A percentile compares a stretch with the other conserved stretches of the same genome.
These are phyloP conservation scores for Paradendryphiella salina DNA, from an alignment of 2,329 filamentous ascomycete genomes.

Conservation along the genomic window DNA sequence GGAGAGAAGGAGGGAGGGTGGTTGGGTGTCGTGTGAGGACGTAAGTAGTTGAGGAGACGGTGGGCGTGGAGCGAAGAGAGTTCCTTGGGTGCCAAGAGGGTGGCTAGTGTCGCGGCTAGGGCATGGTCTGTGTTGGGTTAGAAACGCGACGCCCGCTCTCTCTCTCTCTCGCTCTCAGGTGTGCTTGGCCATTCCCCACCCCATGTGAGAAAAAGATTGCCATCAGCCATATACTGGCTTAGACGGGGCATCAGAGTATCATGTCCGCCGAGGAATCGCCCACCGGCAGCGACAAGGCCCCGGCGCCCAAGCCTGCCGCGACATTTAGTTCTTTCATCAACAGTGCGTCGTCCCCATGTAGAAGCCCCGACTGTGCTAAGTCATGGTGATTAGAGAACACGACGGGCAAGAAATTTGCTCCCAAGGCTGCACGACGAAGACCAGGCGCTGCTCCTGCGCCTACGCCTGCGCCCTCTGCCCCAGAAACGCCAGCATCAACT, in stretches of 20 bases:
- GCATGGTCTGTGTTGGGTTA: constrained; percentile 9
- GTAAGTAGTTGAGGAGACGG: constrained; percentile 21
- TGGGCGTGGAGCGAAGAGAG: constrained; percentile 24
- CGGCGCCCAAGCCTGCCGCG: constrained; percentile 21
- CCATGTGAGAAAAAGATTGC: background rate
- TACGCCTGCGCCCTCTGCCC: constrained; percentile 1
- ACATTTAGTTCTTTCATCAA: constrained; percentile 40
- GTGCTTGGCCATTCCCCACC: background rate
- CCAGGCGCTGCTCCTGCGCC: constrained; percentile 38
- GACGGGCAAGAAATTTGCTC: constrained; percentile 54
- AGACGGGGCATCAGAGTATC: background rate
- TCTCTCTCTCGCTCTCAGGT: background rate
- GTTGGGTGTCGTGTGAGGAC: constrained; percentile 33
- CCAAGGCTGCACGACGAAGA: constrained; percentile 52
- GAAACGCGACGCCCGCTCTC: constrained; percentile 10
- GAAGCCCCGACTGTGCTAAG: constrained; percentile 22
- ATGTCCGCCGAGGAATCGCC: constrained; percentile 37
- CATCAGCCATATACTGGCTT: background rate
- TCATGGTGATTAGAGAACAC: constrained; percentile 40
- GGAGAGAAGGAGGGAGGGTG: constrained; percentile 6
- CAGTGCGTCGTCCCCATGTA: constrained; percentile 24
- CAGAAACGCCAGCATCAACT: constrained; percentile 18
- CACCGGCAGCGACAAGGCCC: constrained; percentile 21
- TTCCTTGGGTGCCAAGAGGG: constrained; percentile 16
- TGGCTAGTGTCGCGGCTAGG: constrained; percentile 15